A percentile compares a stretch with the other conserved stretches of the same genome.
Conservation (phyloP, 2,329 filamentous ascomycete genomes). For the Xylaria polymorpha region DNA sequence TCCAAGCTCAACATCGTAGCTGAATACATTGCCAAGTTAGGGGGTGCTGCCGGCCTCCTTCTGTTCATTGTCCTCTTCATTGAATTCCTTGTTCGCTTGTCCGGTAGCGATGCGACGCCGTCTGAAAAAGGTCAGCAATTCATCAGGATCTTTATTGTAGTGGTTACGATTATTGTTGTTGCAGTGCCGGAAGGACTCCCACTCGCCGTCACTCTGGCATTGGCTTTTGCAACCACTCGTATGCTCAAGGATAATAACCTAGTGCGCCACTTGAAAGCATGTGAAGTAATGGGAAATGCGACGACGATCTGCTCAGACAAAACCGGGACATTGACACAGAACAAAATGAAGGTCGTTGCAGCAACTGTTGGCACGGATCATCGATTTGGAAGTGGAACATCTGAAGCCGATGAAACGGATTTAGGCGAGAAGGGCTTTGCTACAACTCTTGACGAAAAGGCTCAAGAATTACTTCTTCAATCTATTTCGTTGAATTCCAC, state of each 20-base stretch:
- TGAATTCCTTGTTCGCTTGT: constrained; percentile 77
- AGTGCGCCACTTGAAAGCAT: constrained; percentile 79
- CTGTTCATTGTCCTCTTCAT: constrained; percentile 89
- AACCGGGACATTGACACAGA: constrained; percentile 74
- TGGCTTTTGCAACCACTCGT: constrained; percentile 80
- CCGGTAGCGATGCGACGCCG: constrained; percentile 60
- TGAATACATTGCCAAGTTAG: constrained; percentile 81
- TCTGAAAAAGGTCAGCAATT: constrained; percentile 83
- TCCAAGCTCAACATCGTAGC: constrained; percentile 80
- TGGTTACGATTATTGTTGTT: constrained; percentile 83
- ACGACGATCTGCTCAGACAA: constrained; percentile 77
- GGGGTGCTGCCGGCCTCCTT: constrained; percentile 79
- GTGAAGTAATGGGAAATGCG: constrained; percentile 84
- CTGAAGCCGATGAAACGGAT: constrained; percentile 48
- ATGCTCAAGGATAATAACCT: constrained; percentile 84
- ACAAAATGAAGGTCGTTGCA: constrained; percentile 75
- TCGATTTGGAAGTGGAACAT: constrained; percentile 61
- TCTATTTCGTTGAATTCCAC: constrained; percentile 76
- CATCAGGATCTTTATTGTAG: constrained; percentile 80
- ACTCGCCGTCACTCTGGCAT: constrained; percentile 79
- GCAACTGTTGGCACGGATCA: constrained; percentile 67
- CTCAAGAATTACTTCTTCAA: constrained; percentile 66
- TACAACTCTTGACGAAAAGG: constrained; percentile 57
- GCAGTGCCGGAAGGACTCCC: constrained; percentile 83
- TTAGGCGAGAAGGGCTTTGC: constrained; percentile 60